A percentile compares a stretch with the other conserved stretches of the same genome.
phyloP scores from a whole-genome alignment of 179 eudicot species.

The Silene noctiflora region DNA sequence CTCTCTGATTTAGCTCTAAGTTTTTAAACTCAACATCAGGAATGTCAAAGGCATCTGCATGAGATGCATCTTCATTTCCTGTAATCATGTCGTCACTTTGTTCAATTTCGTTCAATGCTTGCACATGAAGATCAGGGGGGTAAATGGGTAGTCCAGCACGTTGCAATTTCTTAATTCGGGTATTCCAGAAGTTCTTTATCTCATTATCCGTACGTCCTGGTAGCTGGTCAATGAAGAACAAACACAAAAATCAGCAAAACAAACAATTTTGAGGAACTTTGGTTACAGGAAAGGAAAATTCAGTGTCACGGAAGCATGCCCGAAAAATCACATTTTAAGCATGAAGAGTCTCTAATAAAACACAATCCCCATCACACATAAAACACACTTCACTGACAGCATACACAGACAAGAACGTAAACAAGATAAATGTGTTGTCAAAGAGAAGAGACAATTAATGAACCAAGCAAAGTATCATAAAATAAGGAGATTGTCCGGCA shows the following conservation, averaged over 20 bases:
- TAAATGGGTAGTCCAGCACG: slow-evolving; percentile 64
- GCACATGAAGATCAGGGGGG: slow-evolving; percentile 50
- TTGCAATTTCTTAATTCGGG: slow-evolving; percentile 57
- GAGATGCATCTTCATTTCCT: slow-evolving; percentile 37
- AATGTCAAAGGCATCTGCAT: slow-evolving; percentile 34
- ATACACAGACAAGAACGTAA: slow-evolving; percentile 10
- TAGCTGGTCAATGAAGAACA: slow-evolving; percentile 38
- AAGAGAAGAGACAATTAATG: slow-evolving; percentile 6
- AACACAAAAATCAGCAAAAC: background rate
- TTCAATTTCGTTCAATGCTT: slow-evolving; percentile 43
- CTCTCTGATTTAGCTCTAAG: slow-evolving; percentile 36
- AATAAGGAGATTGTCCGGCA: background rate
- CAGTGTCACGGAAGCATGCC: background rate
- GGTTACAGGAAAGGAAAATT: background rate
- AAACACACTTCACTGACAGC: background rate
- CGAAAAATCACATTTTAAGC: slow-evolving; percentile 21
- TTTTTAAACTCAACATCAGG: slow-evolving; percentile 48
- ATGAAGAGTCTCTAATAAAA: slow-evolving; percentile 17
- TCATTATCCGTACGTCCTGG: slow-evolving; percentile 85
- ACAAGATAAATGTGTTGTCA: slow-evolving; percentile 10
- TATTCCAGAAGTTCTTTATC: slow-evolving; percentile 74
- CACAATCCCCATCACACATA: slow-evolving; percentile 4
- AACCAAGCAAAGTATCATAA: background rate
- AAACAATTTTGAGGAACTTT: background rate
- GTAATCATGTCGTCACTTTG: slow-evolving; percentile 38